phyloP scores from a whole-genome alignment of 768 basidiomycete species.

The Trametes cinnabarina region DNA sequence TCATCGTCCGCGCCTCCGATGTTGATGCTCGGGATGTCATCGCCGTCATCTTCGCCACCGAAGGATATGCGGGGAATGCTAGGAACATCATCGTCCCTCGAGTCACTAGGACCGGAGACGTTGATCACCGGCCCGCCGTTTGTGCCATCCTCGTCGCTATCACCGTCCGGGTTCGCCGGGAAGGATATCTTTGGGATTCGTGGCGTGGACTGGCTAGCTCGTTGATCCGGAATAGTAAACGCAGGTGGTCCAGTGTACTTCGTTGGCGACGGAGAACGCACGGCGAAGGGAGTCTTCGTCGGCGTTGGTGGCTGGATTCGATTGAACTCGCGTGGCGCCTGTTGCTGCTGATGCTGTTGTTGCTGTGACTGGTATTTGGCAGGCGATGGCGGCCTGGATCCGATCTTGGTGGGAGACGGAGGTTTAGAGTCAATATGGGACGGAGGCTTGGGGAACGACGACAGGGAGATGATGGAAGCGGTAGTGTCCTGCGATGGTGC shows the following conservation, averaged over 20 bases:
- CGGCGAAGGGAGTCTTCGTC: background rate
- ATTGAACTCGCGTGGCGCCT: background rate
- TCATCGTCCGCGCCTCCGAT: slow-evolving; percentile 18
- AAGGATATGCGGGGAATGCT: slow-evolving; percentile 31
- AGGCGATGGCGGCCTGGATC: slow-evolving; percentile 5
- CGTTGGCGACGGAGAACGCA: slow-evolving; percentile 3
- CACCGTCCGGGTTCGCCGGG: slow-evolving; percentile 32
- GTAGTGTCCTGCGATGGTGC: slow-evolving; percentile 6
- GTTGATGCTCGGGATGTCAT: slow-evolving; percentile 22
- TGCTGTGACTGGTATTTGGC: background rate
- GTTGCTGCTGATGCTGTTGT: background rate
- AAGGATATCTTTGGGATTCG: slow-evolving; percentile 46
- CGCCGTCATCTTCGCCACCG: slow-evolving; percentile 23
- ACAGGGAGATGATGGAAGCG: slow-evolving; percentile 23
- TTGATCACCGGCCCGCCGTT: slow-evolving; percentile 25
- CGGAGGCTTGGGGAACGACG: slow-evolving; percentile 27
- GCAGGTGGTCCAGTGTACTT: background rate
- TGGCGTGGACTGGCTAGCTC: slow-evolving; percentile 9
- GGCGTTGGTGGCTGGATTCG: background rate
- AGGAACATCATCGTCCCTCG: background rate
- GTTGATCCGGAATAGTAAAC: background rate
- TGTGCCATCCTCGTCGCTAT: slow-evolving; percentile 19
- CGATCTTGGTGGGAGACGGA: slow-evolving; percentile 13
- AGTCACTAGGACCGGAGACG: slow-evolving; percentile 9
- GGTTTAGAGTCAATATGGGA: slow-evolving; percentile 14